Conservation (phyloP, 208 protist species). For the Crithidia expoeki region DNA sequence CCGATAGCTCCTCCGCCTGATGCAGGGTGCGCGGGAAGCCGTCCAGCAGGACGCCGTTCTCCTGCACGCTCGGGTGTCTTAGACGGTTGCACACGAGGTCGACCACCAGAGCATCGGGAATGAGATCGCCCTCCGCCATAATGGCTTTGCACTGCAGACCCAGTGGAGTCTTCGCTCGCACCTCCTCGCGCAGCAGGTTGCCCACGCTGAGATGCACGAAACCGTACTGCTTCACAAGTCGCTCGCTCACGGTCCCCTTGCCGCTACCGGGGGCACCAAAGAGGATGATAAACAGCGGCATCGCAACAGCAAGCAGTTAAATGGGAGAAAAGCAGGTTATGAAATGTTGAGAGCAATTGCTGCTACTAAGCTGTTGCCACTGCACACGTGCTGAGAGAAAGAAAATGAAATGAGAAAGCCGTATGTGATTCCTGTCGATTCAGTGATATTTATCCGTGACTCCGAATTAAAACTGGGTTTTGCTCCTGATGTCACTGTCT, state of each 20-base stretch:
- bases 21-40: constrained; percentile 93
- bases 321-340: constrained; percentile 7
- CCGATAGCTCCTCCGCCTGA: constrained; percentile 79
- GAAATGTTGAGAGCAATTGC: neutral
- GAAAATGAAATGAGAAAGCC: too few species aligned
- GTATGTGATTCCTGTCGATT: too few species aligned
- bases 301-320: constrained; percentile 29
- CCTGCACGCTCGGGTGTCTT: constrained; percentile 34
- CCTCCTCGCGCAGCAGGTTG: constrained; percentile 91
- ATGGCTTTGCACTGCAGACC: constrained; percentile 52
- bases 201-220: constrained; percentile 89
- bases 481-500: too few species aligned
- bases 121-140: constrained; percentile 80
- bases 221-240: constrained; percentile 84
- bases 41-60: constrained; percentile 88
- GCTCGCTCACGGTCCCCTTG: constrained; percentile 84
- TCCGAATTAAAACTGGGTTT: too few species aligned
- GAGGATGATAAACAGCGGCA: constrained; percentile 74
- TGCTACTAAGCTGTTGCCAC: too few species aligned
- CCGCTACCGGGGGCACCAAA: constrained; percentile 81
- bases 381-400: too few species aligned
- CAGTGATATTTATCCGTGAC: too few species aligned
- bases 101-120: constrained; percentile 81
- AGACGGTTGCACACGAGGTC: constrained; percentile 69
- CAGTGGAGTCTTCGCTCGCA: constrained; percentile 55